Percentiles rank a stretch among this genome's conserved stretches.
phyloP scores from a whole-genome alignment of 2,329 filamentous ascomycete genomes.

The Zasmidium cellare region DNA sequence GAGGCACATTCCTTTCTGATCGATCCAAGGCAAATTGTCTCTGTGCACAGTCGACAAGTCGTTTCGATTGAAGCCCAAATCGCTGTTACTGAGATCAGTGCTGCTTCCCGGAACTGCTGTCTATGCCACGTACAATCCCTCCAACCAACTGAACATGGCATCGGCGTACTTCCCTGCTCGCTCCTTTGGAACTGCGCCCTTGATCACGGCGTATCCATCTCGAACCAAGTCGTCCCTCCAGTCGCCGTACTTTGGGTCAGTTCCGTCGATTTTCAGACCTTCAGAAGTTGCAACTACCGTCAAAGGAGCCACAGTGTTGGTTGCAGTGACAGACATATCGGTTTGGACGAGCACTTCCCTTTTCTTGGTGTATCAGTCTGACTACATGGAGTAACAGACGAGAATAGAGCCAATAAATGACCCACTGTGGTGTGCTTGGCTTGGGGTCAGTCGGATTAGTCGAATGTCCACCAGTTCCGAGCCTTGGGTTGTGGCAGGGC shows the following conservation, averaged over 20 bases:
- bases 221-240: conserved; percentile 38
- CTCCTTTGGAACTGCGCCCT: conserved; percentile 46
- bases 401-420: not conserved
- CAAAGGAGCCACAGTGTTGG: conserved; percentile 14
- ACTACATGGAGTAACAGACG: not conserved
- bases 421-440: no score
- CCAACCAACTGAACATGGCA: conserved; percentile 32
- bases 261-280: conserved; percentile 19
- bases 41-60: conserved; percentile 37
- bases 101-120: not conserved
- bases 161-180: conserved; percentile 39
- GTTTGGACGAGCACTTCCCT: no score
- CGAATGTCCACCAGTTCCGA: not conserved
- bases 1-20: conserved; percentile 52
- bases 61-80: conserved; percentile 39
- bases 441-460: no score
- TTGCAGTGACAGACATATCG: conserved; percentile 18
- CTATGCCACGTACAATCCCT: conserved; percentile 36
- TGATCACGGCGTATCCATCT: conserved; percentile 50
- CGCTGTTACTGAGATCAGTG: conserved; percentile 25
- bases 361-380: no score
- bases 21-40: conserved; percentile 41
- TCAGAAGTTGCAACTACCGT: conserved; percentile 9
- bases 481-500: not conserved
- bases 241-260: conserved; percentile 31